Percentiles rank a stretch among this genome's conserved stretches.
phyloP scores from a whole-genome alignment of 2,329 filamentous ascomycete species.

The Colletotrichum tanaceti region DNA sequence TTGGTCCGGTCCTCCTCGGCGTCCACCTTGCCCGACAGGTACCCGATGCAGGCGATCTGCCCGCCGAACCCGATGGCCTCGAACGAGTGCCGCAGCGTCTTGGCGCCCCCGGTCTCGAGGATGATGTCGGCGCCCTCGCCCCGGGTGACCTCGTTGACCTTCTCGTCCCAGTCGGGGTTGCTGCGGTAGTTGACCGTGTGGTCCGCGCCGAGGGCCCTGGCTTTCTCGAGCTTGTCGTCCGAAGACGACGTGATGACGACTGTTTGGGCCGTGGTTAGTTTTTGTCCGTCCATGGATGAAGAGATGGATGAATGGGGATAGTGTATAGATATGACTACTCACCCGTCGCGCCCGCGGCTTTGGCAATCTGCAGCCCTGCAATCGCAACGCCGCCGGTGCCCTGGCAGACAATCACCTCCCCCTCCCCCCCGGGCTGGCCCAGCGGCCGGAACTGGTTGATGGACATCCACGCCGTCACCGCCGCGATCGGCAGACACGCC shows the following conservation, averaged over 20 bases:
- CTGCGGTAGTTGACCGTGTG: slow-evolving; percentile 65
- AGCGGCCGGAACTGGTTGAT: slow-evolving; percentile 70
- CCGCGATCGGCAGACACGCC: slow-evolving; percentile 69
- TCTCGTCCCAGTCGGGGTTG: slow-evolving; percentile 62
- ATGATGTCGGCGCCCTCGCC: slow-evolving; percentile 64
- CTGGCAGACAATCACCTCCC: slow-evolving; percentile 62
- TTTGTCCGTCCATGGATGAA: too few relatives aligned
- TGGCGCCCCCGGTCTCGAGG: slow-evolving; percentile 65
- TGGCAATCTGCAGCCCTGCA: slow-evolving; percentile 64
- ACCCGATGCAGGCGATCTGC: slow-evolving; percentile 63
- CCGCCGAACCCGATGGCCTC: slow-evolving; percentile 66
- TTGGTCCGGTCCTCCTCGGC: slow-evolving; percentile 65
- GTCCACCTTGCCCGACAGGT: slow-evolving; percentile 66
- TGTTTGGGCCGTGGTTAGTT: slow-evolving; percentile 51
- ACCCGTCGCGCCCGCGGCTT: slow-evolving; percentile 62
- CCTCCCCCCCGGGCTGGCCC: slow-evolving; percentile 60
- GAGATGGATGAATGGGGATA: too few relatives aligned
- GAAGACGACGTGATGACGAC: slow-evolving; percentile 66
- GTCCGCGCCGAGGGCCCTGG: slow-evolving; percentile 63
- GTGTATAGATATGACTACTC: too few relatives aligned
- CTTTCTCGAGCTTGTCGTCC: slow-evolving; percentile 61
- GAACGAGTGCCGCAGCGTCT: slow-evolving; percentile 64
- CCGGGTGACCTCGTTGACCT: slow-evolving; percentile 59
- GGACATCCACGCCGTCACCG: slow-evolving; percentile 73
- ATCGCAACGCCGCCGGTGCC: slow-evolving; percentile 67